phyloP scores from a whole-genome alignment of 805 yeast species.

The Saccharomycopsis sp. region DNA sequence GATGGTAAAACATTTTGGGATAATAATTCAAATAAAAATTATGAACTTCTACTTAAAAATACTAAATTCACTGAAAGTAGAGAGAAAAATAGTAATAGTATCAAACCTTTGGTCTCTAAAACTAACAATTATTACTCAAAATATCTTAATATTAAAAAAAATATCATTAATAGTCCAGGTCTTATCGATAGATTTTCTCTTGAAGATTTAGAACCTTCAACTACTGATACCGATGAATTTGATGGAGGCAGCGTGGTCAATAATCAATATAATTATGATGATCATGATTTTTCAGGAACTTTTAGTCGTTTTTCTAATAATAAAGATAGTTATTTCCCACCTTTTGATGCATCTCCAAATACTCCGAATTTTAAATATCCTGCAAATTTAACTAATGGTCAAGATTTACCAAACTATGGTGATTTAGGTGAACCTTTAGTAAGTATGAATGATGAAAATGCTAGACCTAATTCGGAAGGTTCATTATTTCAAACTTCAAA shows the following conservation, averaged over 20 bases:
- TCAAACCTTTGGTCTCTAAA: background rate
- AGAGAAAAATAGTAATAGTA: no score
- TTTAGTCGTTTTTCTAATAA: background rate
- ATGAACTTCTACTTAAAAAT: slow-evolving; percentile 30
- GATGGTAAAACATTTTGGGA: slow-evolving; percentile 61
- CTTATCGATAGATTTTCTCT: background rate
- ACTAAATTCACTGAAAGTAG: no score
- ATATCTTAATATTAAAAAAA: background rate
- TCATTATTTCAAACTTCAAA: background rate
- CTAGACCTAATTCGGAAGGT: background rate
- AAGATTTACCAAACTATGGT: background rate
- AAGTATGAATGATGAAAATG: background rate
- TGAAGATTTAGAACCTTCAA: background rate
- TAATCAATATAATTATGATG: slow-evolving; percentile 2
- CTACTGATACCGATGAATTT: background rate
- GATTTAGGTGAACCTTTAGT: background rate
- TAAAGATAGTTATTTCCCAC: slow-evolving; percentile 17
- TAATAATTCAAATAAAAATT: slow-evolving; percentile 54
- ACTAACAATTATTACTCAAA: background rate
- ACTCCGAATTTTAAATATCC: slow-evolving; percentile 5
- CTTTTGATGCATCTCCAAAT: slow-evolving; percentile 5
- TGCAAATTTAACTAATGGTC: background rate
- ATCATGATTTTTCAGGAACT: background rate
- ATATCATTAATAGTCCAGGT: no score
- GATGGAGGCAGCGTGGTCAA: background rate